phyloP scores from a whole-genome alignment of 306 rosid genomes.

The Argentina anserina region DNA sequence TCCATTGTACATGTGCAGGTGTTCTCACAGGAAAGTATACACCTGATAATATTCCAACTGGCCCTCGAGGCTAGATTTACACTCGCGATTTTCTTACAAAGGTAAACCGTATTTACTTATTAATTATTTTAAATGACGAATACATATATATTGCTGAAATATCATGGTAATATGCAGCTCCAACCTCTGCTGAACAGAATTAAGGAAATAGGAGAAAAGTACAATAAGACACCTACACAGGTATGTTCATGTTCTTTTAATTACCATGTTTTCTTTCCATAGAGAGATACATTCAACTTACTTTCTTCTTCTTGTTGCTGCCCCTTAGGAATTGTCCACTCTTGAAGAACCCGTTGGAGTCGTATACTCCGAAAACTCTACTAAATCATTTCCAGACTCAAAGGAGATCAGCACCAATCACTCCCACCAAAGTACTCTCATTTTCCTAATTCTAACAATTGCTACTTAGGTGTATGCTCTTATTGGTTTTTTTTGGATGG shows the following conservation, averaged over 20 bases:
- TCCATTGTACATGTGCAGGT: constrained; percentile 42
- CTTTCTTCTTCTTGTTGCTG: constrained; percentile 22
- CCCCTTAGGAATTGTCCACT: constrained; percentile 52
- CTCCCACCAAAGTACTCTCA: constrained; percentile 38
- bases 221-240: constrained; percentile 49
- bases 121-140: background rate
- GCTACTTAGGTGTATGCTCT: background rate
- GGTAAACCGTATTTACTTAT: constrained; percentile 33
- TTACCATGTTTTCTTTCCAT: too few relatives aligned
- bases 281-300: background rate
- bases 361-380: constrained; percentile 44
- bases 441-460: constrained; percentile 10
- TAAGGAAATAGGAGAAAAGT: constrained; percentile 56
- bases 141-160: constrained; percentile 21
- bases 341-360: constrained; percentile 62
- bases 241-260: too few relatives aligned
- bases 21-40: constrained; percentile 81
- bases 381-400: constrained; percentile 27
- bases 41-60: constrained; percentile 69
- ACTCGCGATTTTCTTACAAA: constrained; percentile 64
- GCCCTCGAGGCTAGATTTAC: constrained; percentile 77
- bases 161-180: constrained; percentile 51
- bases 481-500: constrained; percentile 19
- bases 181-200: constrained; percentile 76
- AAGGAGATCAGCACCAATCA: constrained; percentile 8